Conservation (phyloP, 805 yeast species). For the Candida lessepsii region DNA sequence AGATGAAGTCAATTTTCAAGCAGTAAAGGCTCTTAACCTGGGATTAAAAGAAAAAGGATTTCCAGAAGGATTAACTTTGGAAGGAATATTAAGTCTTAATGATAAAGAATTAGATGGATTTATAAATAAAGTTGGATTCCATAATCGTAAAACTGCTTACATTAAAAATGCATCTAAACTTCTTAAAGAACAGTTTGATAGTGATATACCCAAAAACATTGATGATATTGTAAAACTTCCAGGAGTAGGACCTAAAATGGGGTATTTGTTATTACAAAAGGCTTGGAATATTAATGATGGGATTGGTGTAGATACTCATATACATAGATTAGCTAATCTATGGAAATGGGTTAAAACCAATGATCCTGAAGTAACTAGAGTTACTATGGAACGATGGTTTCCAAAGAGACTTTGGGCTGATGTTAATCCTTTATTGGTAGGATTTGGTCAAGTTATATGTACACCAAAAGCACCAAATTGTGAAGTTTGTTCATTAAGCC, state of each 20-base stretch:
- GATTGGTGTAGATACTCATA: conserved; percentile 93
- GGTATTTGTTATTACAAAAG: conserved; percentile 70
- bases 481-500: conserved; percentile 62
- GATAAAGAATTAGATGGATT: conserved; percentile 60
- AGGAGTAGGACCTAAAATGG: conserved; percentile 97
- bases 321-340: conserved; percentile 74
- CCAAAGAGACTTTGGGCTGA: conserved; percentile 77
- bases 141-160: conserved; percentile 70
- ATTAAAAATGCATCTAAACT: conserved; percentile 61
- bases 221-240: conserved; percentile 69
- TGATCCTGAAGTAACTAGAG: conserved; percentile 76
- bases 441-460: conserved; percentile 91
- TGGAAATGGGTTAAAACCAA: conserved; percentile 72
- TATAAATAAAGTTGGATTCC: conserved; percentile 86
- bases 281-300: conserved; percentile 81
- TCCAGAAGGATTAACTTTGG: conserved; percentile 54
- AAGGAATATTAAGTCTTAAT: conserved; percentile 48
- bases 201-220: conserved; percentile 73
- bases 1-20: conserved; percentile 78
- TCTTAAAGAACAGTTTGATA: conserved; percentile 47
- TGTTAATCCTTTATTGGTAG: conserved; percentile 82
- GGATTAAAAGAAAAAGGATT: conserved; percentile 40
- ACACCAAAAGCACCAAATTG: conserved; percentile 69
- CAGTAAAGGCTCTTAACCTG: conserved; percentile 60
- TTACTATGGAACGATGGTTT: conserved; percentile 68